phyloP scores from a whole-genome alignment of 257 asterid genomes.

The Capsicum rhomboideum region DNA sequence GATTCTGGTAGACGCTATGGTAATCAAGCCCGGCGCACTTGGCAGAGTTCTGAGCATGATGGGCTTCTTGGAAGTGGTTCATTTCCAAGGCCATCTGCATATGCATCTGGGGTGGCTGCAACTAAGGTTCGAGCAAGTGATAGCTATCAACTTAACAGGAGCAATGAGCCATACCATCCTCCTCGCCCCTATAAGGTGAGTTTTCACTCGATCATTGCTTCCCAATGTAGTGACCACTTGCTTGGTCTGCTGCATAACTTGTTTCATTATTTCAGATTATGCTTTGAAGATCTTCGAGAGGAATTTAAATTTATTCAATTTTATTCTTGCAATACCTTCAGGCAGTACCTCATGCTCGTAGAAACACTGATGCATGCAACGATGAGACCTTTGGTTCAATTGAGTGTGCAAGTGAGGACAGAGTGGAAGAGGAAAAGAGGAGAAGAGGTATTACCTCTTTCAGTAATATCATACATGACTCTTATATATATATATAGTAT shows the following conservation, averaged over 20 bases:
- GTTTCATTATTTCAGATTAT: neutral
- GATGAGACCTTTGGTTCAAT: slow-evolving; percentile 90
- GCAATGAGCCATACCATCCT: slow-evolving; percentile 90
- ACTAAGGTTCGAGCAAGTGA: slow-evolving; percentile 53
- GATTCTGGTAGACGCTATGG: slow-evolving; percentile 68
- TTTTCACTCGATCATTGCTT: neutral
- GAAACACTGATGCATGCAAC: slow-evolving; percentile 52
- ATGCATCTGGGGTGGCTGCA: slow-evolving; percentile 51
- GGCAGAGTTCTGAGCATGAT: slow-evolving; percentile 91
- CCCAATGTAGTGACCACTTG: neutral
- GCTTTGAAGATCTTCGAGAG: neutral
- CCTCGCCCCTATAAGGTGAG: slow-evolving; percentile 96
- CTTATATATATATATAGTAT: neutral
- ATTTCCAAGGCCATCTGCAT: slow-evolving; percentile 74
- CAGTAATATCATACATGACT: neutral
- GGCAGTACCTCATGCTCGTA: slow-evolving; percentile 73
- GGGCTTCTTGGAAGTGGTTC: slow-evolving; percentile 99
- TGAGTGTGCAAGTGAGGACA: slow-evolving; percentile 61
- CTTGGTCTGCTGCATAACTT: neutral
- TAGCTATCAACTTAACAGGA: slow-evolving; percentile 51
- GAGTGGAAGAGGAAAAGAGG: slow-evolving; percentile 85
- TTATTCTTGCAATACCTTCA: slow-evolving; percentile 20
- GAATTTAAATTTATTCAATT: neutral
- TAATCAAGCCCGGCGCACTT: slow-evolving; percentile 53
- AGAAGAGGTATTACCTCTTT: slow-evolving; percentile 67